Conservation (phyloP, 2,329 filamentous ascomycete genomes). For the Aspergillus aculeatinus region DNA sequence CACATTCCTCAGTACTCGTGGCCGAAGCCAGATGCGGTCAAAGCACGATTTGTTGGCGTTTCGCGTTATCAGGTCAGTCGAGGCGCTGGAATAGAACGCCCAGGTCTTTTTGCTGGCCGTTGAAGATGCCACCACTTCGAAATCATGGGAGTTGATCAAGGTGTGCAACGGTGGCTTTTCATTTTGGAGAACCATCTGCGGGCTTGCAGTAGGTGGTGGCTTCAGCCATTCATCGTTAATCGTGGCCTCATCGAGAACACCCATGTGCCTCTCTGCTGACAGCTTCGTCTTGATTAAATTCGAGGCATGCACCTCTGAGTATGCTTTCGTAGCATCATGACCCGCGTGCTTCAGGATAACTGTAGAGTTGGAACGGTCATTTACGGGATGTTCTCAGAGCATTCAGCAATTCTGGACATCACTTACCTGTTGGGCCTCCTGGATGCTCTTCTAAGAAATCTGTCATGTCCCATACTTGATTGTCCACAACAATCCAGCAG, state of each 20-base stretch:
- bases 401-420: background rate
- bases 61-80: conserved; percentile 61
- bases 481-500: conserved; percentile 69
- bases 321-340: conserved; percentile 46
- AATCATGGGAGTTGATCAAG: conserved; percentile 61
- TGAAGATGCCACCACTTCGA: conserved; percentile 56
- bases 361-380: conserved; percentile 13
- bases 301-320: conserved; percentile 48
- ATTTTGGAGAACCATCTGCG: conserved; percentile 28
- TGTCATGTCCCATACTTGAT: conserved; percentile 66
- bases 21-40: conserved; percentile 58
- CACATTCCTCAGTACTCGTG: conserved; percentile 59
- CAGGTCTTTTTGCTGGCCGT: conserved; percentile 62
- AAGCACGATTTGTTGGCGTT: conserved; percentile 56
- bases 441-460: conserved; percentile 65
- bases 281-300: conserved; percentile 48
- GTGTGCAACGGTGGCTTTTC: conserved; percentile 54
- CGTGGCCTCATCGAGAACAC: conserved; percentile 50
- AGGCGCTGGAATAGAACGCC: conserved; percentile 67
- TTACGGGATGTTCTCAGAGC: background rate
- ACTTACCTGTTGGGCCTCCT: conserved; percentile 56
- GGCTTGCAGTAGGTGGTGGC: conserved; percentile 35
- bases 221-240: conserved; percentile 52
- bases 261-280: conserved; percentile 47
- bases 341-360: conserved; percentile 50